These are phyloP conservation scores for Buddleja alternifolia DNA, from an alignment of 257 asterid species.

Conservation along the genomic window DNA sequence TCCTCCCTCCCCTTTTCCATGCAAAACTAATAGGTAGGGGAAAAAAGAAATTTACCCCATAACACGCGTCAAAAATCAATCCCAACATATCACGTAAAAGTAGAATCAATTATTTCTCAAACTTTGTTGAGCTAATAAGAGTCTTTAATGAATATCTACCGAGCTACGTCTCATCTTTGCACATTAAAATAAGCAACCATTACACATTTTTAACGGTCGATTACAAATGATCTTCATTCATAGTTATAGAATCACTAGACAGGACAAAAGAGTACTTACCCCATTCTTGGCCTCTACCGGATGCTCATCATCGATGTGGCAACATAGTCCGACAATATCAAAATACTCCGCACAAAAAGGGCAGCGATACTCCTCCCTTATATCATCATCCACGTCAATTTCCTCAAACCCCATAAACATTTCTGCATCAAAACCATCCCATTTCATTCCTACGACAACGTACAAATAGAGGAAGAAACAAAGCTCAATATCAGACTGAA, in stretches of 20 bases:
- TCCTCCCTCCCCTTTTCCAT: background rate
- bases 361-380: slow-evolving; percentile 77
- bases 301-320: slow-evolving; percentile 91
- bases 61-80: slow-evolving; percentile 12
- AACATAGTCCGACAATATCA: slow-evolving; percentile 80
- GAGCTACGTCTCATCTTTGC: background rate
- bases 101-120: background rate
- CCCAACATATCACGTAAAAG: slow-evolving; percentile 3
- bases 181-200: background rate
- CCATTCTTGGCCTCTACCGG: slow-evolving; percentile 81
- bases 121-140: slow-evolving; percentile 8
- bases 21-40: slow-evolving; percentile 18
- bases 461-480: background rate
- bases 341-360: slow-evolving; percentile 81
- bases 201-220: background rate
- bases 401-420: slow-evolving; percentile 86
- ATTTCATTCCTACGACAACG: slow-evolving; percentile 49
- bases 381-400: slow-evolving; percentile 68
- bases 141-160: background rate
- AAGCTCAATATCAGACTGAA: slow-evolving; percentile 16
- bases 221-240: background rate
- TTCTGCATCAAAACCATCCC: slow-evolving; percentile 75
- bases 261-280: slow-evolving; percentile 42
- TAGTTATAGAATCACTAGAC: background rate
- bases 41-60: background rate